Percentiles rank a stretch among this genome's conserved stretches.
These are phyloP conservation scores for Vitis hybrid DNA, from an alignment of 177 flowering plant genomes.

Conservation along the genomic window DNA sequence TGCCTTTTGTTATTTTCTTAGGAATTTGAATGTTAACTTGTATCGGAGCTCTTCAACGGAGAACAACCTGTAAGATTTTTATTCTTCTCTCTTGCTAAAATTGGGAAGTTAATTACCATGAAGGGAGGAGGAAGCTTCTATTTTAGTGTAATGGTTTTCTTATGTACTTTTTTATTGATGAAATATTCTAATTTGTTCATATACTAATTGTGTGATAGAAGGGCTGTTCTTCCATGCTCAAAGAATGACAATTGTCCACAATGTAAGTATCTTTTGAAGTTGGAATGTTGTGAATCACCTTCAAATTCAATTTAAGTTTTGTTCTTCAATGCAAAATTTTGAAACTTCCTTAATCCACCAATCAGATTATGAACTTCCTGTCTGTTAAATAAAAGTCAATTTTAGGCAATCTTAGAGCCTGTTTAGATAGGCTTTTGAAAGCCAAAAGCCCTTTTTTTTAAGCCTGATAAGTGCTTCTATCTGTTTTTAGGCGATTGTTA, in stretches of 20 bases:
- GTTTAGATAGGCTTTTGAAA: too few relatives aligned
- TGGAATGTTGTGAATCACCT: too few relatives aligned
- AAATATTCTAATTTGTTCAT: neutral
- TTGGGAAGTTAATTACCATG: neutral
- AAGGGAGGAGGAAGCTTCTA: neutral
- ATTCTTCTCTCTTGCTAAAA: neutral
- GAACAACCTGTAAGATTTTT: slow-evolving; percentile 46
- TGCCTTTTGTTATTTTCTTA: slow-evolving; percentile 5
- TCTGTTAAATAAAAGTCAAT: too few relatives aligned
- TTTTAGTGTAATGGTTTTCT: neutral
- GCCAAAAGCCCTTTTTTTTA: too few relatives aligned
- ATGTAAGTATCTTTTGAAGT: slow-evolving; percentile 36
- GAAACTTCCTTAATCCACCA: too few relatives aligned
- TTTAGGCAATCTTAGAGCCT: too few relatives aligned
- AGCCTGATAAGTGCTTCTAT: too few relatives aligned
- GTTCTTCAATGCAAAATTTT: too few relatives aligned
- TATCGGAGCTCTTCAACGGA: slow-evolving; percentile 43
- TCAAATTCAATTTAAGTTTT: too few relatives aligned
- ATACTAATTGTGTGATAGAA: slow-evolving; percentile 20
- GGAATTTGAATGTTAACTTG: slow-evolving; percentile 55
- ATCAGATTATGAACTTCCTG: too few relatives aligned
- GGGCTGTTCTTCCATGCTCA: slow-evolving; percentile 43
- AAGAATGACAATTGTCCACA: slow-evolving; percentile 39
- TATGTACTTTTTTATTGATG: neutral
- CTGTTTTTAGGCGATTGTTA: too few relatives aligned